Conservation (phyloP, 1,284 basidiomycete genomes). For the Ceratobasidium sp. region DNA sequence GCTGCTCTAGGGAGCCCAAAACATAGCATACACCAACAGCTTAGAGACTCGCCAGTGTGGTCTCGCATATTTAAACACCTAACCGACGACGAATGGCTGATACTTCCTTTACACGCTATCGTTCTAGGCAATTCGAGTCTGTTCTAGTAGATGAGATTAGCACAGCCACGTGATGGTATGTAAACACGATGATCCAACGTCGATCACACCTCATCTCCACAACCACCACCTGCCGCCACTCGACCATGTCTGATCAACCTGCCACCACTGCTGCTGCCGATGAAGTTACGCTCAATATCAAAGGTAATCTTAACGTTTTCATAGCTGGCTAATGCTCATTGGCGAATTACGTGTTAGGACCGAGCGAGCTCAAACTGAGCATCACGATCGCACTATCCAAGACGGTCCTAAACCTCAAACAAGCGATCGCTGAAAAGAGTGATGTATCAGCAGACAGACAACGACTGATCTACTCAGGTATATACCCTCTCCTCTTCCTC, state of each 20-base stretch:
- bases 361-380: constrained; percentile 88
- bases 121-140: not conserved
- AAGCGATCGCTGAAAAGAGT: constrained; percentile 84
- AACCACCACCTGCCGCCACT: not conserved
- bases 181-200: constrained; percentile 10
- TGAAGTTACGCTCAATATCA: constrained; percentile 82
- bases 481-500: constrained; percentile 53
- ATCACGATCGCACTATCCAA: constrained; percentile 84
- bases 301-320: constrained; percentile 64
- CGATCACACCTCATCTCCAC: not conserved
- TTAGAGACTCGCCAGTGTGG: too few relatives aligned
- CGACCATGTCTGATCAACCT: constrained; percentile 29
- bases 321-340: too few relatives aligned
- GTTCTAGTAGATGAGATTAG: constrained; percentile 7
- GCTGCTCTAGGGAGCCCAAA: too few relatives aligned
- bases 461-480: constrained; percentile 89
- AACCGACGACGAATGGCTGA: too few relatives aligned
- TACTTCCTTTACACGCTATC: too few relatives aligned
- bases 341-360: too few relatives aligned
- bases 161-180: constrained; percentile 19
- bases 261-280: not conserved
- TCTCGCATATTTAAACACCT: too few relatives aligned
- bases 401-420: constrained; percentile 88
- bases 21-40: too few relatives aligned
- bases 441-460: constrained; percentile 88